Evolutionary conservation across 2,329 filamentous ascomycete species (phyloP).

Genomic region (Paracoccidioides lutzii): DNA sequence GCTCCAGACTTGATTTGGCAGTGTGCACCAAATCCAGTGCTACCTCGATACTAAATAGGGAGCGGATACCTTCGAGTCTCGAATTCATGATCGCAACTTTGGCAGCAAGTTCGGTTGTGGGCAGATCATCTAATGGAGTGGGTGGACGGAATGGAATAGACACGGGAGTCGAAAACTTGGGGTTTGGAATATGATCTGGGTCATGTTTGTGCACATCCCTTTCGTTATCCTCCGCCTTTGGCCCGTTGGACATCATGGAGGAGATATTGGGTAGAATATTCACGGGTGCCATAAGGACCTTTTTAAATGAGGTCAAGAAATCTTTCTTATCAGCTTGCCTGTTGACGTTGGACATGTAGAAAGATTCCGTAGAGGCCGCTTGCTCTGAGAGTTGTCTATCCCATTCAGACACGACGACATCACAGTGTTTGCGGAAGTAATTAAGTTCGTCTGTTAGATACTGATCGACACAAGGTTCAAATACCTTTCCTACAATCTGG

Average conservation of each 20-base stretch:
- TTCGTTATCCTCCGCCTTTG: slow-evolving; percentile 17
- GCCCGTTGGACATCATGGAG: slow-evolving; percentile 43
- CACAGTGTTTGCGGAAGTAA: slow-evolving; percentile 64
- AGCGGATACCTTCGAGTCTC: slow-evolving; percentile 83
- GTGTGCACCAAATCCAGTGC: slow-evolving; percentile 78
- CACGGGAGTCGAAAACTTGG: slow-evolving; percentile 24
- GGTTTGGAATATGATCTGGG: slow-evolving; percentile 15
- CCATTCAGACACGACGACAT: slow-evolving; percentile 69
- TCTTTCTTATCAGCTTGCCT: slow-evolving; percentile 92
- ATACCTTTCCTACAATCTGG: slow-evolving; percentile 56
- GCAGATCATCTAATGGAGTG: slow-evolving; percentile 44
- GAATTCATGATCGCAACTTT: slow-evolving; percentile 98
- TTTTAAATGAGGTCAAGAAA: slow-evolving; percentile 91
- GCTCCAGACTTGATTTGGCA: slow-evolving; percentile 76
- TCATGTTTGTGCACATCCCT: slow-evolving; percentile 14
- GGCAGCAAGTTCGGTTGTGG: slow-evolving; percentile 81
- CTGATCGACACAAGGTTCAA: slow-evolving; percentile 85
- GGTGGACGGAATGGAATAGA: slow-evolving; percentile 16
- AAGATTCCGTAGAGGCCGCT: slow-evolving; percentile 79
- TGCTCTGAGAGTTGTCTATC: slow-evolving; percentile 85
- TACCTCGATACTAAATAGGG: slow-evolving; percentile 91
- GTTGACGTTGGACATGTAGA: slow-evolving; percentile 92
- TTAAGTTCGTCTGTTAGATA: slow-evolving; percentile 88
- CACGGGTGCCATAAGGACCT: slow-evolving; percentile 98
- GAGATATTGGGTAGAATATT: slow-evolving; percentile 67